A percentile compares a stretch with the other conserved stretches of the same genome.
Conservation (phyloP, 1,139 yeast species). For the Pichia sp. region DNA sequence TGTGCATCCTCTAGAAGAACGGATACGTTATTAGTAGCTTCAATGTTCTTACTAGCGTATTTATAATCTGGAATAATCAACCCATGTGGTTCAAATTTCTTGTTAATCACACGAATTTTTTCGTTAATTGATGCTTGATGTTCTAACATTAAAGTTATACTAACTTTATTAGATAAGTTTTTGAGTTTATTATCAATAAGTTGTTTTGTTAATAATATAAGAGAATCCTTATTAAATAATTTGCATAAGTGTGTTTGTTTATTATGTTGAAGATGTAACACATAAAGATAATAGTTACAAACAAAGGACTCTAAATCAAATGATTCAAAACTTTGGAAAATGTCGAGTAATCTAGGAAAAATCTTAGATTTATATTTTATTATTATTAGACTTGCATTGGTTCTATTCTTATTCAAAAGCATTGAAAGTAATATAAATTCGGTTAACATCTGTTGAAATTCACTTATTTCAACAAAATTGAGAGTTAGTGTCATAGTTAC, state of each 20-base stretch:
- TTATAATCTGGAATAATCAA: slow-evolving; percentile 12
- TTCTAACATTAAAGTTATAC: not conserved
- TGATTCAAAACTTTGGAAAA: slow-evolving; percentile 7
- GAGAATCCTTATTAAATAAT: slow-evolving; percentile 1
- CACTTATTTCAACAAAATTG: not conserved
- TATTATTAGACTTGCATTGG: not conserved
- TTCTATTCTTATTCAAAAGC: not conserved
- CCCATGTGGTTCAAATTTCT: slow-evolving; percentile 1
- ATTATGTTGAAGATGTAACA: not conserved
- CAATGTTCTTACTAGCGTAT: too few relatives aligned
- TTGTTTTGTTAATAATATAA: not conserved
- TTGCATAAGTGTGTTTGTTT: not conserved
- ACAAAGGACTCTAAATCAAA: slow-evolving; percentile 8
- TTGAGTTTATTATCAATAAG: slow-evolving; percentile 1
- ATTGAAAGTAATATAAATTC: slow-evolving; percentile 6
- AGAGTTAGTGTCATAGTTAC: slow-evolving; percentile 2
- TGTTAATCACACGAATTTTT: slow-evolving; percentile 7
- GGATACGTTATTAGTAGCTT: not conserved
- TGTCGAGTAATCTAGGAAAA: slow-evolving; percentile 1
- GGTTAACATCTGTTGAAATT: slow-evolving; percentile 4
- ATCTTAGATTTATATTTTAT: slow-evolving; percentile 6
- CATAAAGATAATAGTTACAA: slow-evolving; percentile 2
- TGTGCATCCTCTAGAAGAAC: not conserved
- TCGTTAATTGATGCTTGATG: not conserved
- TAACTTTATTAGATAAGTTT: not conserved